A percentile compares a stretch with the other conserved stretches of the same genome.
phyloP scores from a whole-genome alignment of 352 stramenopile genomes.

The Globisporangium carolinianum region DNA sequence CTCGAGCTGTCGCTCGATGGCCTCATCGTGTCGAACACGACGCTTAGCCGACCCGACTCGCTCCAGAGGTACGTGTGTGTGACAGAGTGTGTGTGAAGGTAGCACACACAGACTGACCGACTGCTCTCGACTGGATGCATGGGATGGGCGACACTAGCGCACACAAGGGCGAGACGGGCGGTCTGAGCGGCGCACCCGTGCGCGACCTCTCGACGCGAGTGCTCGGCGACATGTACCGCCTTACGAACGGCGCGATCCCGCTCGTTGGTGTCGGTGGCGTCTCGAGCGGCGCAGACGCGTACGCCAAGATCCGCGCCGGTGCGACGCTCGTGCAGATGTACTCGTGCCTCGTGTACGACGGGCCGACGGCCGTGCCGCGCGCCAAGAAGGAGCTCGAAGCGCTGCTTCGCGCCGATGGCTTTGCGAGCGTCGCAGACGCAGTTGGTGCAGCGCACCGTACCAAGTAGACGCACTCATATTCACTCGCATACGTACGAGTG shows the following conservation, averaged over 20 bases:
- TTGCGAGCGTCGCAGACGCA: slow-evolving; percentile 70
- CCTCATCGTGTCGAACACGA: slow-evolving; percentile 98
- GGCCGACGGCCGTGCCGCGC: slow-evolving; percentile 75
- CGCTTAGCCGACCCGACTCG: slow-evolving; percentile 80
- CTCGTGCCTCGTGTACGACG: slow-evolving; percentile 90
- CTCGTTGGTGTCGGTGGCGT: slow-evolving; percentile 96
- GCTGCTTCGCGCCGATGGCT: slow-evolving; percentile 80
- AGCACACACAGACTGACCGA: no score
- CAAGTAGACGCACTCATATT: slow-evolving; percentile 13
- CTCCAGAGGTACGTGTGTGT: slow-evolving; percentile 44
- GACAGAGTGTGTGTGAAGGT: no score
- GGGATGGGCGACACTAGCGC: slow-evolving; percentile 12
- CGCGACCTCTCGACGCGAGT: slow-evolving; percentile 91
- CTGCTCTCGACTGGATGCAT: no score
- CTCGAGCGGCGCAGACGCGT: slow-evolving; percentile 90
- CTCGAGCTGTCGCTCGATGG: slow-evolving; percentile 89
- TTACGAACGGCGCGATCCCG: slow-evolving; percentile 90
- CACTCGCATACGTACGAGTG: no score
- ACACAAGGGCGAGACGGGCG: slow-evolving; percentile 85
- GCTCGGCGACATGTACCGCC: slow-evolving; percentile 92
- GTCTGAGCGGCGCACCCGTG: slow-evolving; percentile 94
- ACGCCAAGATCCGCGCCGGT: slow-evolving; percentile 97
- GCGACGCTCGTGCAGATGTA: slow-evolving; percentile 95
- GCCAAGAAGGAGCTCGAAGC: slow-evolving; percentile 88
- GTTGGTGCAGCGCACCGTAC: slow-evolving; percentile 75